Conservation (phyloP, 2,329 filamentous ascomycete species). For the Didymella pinodella region DNA sequence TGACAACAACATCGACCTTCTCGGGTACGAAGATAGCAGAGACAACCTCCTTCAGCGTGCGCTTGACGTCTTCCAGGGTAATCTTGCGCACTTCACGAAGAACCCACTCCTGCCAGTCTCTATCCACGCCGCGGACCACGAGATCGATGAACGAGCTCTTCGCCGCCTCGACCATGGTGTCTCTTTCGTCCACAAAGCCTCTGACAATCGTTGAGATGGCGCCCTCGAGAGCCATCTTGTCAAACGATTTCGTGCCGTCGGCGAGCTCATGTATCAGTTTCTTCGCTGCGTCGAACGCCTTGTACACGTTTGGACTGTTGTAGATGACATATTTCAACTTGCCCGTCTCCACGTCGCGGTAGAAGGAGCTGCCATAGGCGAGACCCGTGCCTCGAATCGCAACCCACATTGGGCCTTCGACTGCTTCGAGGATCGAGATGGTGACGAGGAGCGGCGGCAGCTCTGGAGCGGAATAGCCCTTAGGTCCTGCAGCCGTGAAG, state of each 20-base stretch:
- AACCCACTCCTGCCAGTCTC: constrained; percentile 79
- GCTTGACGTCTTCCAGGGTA: constrained; percentile 76
- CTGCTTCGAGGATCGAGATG: constrained; percentile 87
- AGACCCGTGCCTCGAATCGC: constrained; percentile 91
- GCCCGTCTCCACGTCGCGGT: constrained; percentile 78
- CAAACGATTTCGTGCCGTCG: constrained; percentile 74
- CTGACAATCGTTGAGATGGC: constrained; percentile 91
- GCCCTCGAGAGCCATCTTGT: constrained; percentile 84
- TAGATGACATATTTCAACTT: constrained; percentile 86
- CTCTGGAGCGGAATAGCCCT: constrained; percentile 76
- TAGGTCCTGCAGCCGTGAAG: constrained; percentile 75
- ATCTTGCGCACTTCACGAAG: constrained; percentile 80
- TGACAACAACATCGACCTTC: constrained; percentile 84
- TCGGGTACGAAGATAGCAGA: constrained; percentile 81
- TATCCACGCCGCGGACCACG: constrained; percentile 77
- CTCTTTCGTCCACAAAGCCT: constrained; percentile 84
- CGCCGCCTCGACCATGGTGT: constrained; percentile 83
- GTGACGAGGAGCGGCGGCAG: constrained; percentile 88
- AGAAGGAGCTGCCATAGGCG: constrained; percentile 86
- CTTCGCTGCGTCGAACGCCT: constrained; percentile 80
- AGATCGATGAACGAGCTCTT: constrained; percentile 82
- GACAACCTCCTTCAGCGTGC: constrained; percentile 76
- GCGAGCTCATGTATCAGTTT: constrained; percentile 78
- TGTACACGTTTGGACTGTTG: constrained; percentile 86
- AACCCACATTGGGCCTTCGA: constrained; percentile 94